Evolutionary conservation across 2,329 filamentous ascomycete genomes (phyloP).

Genomic region (Coleophoma cylindrospora): DNA sequence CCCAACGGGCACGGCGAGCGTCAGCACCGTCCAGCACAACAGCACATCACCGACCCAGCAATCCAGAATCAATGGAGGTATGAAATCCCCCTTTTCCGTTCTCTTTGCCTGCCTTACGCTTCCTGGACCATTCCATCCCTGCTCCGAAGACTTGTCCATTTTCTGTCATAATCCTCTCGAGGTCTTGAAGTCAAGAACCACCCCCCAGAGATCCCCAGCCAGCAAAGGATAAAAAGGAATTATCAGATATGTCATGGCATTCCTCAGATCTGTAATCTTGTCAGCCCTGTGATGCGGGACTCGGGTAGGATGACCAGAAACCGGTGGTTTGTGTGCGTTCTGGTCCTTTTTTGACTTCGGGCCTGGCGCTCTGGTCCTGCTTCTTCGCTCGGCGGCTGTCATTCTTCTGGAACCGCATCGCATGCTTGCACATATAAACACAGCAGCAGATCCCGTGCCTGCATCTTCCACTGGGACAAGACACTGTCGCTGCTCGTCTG

Average conservation of each 20-base stretch:
- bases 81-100: constrained; percentile 2
- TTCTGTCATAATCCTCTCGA: neutral
- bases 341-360: too few species aligned
- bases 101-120: neutral
- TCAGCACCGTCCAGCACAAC: neutral
- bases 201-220: too few species aligned
- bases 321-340: too few species aligned
- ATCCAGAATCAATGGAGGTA: constrained; percentile 12
- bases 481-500: too few species aligned
- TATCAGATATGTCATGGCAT: constrained; percentile 3
- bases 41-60: neutral
- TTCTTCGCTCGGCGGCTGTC: neutral
- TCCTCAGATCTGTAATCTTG: constrained; percentile 4
- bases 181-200: neutral
- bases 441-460: neutral
- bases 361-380: neutral
- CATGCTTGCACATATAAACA: neutral
- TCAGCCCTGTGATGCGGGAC: constrained; percentile 9
- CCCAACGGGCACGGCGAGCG: neutral
- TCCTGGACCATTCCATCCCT: neutral
- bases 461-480: too few species aligned
- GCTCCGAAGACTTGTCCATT: neutral
- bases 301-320: too few species aligned
- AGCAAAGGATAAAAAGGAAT: too few species aligned
- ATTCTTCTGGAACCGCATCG: too few species aligned